Percentiles rank a stretch among this genome's conserved stretches.
These are phyloP conservation scores for Coemansia sp. DNA, from an alignment of 192 early-diverging fungal species.

Conservation along the genomic window DNA sequence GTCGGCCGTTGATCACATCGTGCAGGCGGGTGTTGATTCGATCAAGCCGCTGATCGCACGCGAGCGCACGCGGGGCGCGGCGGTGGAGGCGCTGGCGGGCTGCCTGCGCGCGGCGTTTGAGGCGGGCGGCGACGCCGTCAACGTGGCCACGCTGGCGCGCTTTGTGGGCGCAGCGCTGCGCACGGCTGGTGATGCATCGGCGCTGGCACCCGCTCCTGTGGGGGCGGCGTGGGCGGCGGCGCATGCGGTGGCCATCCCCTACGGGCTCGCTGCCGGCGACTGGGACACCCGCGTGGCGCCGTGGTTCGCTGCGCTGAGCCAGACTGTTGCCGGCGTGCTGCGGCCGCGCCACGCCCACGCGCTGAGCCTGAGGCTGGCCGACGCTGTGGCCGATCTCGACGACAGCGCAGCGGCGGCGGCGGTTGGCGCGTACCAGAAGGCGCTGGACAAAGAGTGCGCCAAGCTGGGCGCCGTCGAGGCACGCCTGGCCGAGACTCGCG, in stretches of 20 bases:
- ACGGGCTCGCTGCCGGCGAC: conserved; percentile 9
- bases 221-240: conserved; percentile 32
- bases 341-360: conserved; percentile 48
- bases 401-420: background rate
- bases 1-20: conserved; percentile 47
- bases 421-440: conserved; percentile 35
- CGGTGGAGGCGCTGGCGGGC: conserved; percentile 13
- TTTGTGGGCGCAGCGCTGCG: conserved; percentile 32
- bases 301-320: conserved; percentile 47
- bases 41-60: conserved; percentile 22
- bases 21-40: conserved; percentile 40
- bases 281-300: conserved; percentile 32
- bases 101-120: conserved; percentile 29
- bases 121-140: conserved; percentile 18
- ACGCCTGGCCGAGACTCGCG: conserved; percentile 33
- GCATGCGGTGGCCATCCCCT: conserved; percentile 27
- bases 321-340: conserved; percentile 42
- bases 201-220: conserved; percentile 31
- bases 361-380: conserved; percentile 7
- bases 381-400: background rate
- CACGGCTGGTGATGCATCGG: background rate
- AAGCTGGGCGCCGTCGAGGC: conserved; percentile 45
- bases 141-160: conserved; percentile 36
- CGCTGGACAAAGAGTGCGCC: conserved; percentile 39
- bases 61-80: conserved; percentile 19